phyloP scores from a whole-genome alignment of 2,329 filamentous ascomycete species.

The Pseudocercospora fuligena region DNA sequence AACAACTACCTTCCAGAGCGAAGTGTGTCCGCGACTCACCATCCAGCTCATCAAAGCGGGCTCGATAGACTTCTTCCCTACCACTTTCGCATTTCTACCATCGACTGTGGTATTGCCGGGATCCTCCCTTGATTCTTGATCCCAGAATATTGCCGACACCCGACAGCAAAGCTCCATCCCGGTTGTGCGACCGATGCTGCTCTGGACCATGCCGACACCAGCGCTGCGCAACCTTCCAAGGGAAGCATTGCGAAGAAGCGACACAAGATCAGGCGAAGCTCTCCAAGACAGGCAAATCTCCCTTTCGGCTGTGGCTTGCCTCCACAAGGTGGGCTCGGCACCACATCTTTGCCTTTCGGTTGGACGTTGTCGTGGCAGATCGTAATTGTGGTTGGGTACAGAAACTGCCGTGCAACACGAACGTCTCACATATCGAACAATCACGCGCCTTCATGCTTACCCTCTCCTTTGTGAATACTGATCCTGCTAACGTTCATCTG shows the following conservation, averaged over 20 bases:
- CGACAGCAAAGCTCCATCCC: neutral
- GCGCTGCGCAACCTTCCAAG: neutral
- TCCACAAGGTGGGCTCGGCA: neutral
- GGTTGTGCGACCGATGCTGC: neutral
- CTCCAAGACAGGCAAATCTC: neutral
- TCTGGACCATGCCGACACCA: neutral
- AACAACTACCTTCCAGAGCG: neutral
- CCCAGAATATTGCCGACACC: too few species aligned
- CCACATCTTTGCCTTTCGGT: neutral
- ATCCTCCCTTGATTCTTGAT: neutral
- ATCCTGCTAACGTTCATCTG: neutral
- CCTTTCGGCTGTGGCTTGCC: neutral
- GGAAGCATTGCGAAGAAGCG: neutral
- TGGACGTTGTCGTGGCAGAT: neutral
- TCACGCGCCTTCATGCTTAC: neutral
- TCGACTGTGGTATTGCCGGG: neutral
- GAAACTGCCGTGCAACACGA: neutral
- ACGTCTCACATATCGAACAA: conserved; percentile 6
- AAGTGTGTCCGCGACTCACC: neutral
- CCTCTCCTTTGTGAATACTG: neutral
- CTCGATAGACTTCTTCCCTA: neutral
- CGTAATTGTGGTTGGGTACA: neutral
- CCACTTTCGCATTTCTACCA: neutral
- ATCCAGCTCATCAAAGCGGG: neutral
- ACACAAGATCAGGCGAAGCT: conserved; percentile 5